These are phyloP conservation scores for Coemansia sp. DNA, from an alignment of 192 early-diverging fungal species.

Conservation along the genomic window DNA sequence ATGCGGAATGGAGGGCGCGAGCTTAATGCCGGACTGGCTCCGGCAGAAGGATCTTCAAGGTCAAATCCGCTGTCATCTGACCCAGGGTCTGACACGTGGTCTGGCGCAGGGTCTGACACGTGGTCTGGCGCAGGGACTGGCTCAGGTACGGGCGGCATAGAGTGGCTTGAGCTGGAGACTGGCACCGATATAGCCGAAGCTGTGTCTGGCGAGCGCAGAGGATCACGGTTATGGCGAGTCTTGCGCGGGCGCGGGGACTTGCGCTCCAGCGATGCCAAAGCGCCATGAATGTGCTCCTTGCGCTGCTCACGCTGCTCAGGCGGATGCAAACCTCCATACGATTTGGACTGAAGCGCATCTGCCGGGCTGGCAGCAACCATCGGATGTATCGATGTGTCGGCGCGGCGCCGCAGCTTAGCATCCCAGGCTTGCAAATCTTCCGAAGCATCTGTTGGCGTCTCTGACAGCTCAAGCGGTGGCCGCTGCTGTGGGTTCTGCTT, in stretches of 20 bases:
- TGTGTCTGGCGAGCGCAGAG: conserved; percentile 2
- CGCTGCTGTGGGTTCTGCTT: conserved; percentile 18
- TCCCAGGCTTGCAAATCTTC: conserved; percentile 26
- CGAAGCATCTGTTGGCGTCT: background rate
- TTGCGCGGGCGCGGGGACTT: conserved; percentile 22
- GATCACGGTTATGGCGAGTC: conserved; percentile 26
- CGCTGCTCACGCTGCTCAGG: conserved; percentile 10
- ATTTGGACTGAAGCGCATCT: conserved; percentile 32
- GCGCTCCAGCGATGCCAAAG: conserved; percentile 38
- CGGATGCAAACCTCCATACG: conserved; percentile 31
- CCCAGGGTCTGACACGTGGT: too few relatives aligned
- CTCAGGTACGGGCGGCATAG: background rate
- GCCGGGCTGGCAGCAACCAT: conserved; percentile 25
- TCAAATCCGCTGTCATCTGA: background rate
- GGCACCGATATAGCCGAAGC: background rate
- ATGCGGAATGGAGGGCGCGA: conserved; percentile 34
- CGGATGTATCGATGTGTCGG: conserved; percentile 15
- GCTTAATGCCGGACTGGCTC: background rate
- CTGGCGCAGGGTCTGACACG: background rate
- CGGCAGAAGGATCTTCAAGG: background rate
- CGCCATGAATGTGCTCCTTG: conserved; percentile 21
- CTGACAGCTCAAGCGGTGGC: conserved; percentile 25
- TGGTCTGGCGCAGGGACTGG: background rate
- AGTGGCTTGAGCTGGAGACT: background rate
- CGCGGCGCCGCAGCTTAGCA: conserved; percentile 28